Base-by-base conservation (phyloP, 176 grass and related monocot species). In the maize (Zea mays) region DNA sequence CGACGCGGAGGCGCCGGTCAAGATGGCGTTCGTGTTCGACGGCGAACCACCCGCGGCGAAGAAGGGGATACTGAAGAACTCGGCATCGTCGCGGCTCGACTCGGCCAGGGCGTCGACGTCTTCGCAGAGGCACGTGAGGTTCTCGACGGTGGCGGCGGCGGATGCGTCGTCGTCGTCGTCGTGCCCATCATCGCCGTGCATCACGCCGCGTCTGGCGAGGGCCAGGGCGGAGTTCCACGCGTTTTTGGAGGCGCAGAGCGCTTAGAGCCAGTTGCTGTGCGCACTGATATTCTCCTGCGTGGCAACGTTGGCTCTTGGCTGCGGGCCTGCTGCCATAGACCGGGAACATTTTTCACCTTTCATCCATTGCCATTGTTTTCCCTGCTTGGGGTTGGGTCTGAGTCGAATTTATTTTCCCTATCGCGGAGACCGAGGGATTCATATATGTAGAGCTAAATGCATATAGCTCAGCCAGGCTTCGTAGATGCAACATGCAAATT, bases 121-220 rank as follows among this genome's bases (percentile, higher is more conserved):
- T 71, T 97, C 91, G 56, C 90, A 90, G 76, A 82, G 91, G 47
- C 94, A 88, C 44, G 91, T 93, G 11, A 89, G 94, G 73, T 97
- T 97, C 78, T 97, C 94, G 35, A 86, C 84, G 2, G 87, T 84
- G 3, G 46, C 73, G 5, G 87, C 88, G 20, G 47, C 68, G 0
- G 66, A 69, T 12, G 42, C 79, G 4, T 83, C 79, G 14, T 36
- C 49, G 0, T 41, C 88, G 33, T 85, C 60, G 0, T 61, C 88
- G 33, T 86, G 82, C 64, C 94, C 91, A 36, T 74, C 94, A 4
- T 97, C 94, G 16, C 94, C 94, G 54, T 80, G 35, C 86, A 79
- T 97, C 67, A 91, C 91, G 20, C 94, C 94, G 36, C 80, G 88
- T 0, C 65, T 97, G 48, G 74, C 73, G 71, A 84, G 41, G 69